phyloP scores from a whole-genome alignment of 2,329 filamentous ascomycete species.

The Byssothecium circinans region DNA sequence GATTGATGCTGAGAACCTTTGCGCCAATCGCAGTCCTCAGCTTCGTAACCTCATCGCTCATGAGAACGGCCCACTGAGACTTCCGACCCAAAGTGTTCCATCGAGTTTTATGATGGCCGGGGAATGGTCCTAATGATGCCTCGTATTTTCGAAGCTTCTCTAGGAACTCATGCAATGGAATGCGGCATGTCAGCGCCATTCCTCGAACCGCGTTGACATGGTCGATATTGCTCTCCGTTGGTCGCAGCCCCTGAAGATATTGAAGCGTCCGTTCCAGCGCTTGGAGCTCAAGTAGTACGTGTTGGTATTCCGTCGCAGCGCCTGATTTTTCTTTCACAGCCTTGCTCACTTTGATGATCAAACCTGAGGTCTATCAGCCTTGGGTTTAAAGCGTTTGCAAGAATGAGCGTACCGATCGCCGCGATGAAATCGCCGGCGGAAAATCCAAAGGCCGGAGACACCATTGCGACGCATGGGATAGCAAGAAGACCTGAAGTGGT shows the following conservation, averaged over 20 bases:
- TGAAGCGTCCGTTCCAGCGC: conserved; percentile 18
- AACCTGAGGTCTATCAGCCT: conserved; percentile 9
- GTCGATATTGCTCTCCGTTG: conserved; percentile 21
- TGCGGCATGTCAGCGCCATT: conserved; percentile 23
- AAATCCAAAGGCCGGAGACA: conserved; percentile 24
- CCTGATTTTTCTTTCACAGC: conserved; percentile 21
- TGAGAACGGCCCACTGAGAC: conserved; percentile 20
- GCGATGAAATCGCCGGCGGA: conserved; percentile 29
- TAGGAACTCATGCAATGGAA: conserved; percentile 25
- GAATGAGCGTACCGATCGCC: conserved; percentile 18
- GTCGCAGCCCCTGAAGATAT: conserved; percentile 17
- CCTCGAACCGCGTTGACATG: conserved; percentile 29
- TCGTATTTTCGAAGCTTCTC: conserved; percentile 23
- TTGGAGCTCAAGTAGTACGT: conserved; percentile 22
- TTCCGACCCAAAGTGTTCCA: conserved; percentile 7
- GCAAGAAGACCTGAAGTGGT: too few species aligned
- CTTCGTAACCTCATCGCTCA: conserved; percentile 19
- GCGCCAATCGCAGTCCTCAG: conserved; percentile 18
- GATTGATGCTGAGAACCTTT: conserved; percentile 24
- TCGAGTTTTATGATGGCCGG: neutral
- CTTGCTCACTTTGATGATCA: conserved; percentile 22
- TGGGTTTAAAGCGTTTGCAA: too few species aligned
- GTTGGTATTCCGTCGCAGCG: conserved; percentile 24
- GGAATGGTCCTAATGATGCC: conserved; percentile 15
- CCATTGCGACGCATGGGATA: conserved; percentile 6